Conservation (phyloP, 768 basidiomycete species). For the Dioszegia aurantiaca region DNA sequence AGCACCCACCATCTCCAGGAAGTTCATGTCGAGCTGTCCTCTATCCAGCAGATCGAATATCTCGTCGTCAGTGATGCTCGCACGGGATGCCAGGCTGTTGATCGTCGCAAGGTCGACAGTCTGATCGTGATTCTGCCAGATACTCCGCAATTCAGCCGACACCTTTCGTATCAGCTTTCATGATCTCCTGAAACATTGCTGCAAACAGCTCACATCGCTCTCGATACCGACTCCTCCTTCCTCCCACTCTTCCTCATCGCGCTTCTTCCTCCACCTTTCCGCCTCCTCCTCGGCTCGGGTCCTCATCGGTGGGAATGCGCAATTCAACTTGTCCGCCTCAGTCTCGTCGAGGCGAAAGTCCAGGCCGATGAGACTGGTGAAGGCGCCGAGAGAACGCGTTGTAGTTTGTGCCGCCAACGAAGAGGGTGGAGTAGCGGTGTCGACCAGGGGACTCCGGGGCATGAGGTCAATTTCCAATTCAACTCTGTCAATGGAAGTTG, state of each 20-base stretch:
- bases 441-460: constrained; percentile 6
- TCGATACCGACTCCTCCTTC: not conserved
- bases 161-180: not conserved
- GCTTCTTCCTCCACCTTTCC: not conserved
- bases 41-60: not conserved
- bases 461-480: constrained; percentile 7
- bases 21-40: not conserved
- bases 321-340: not conserved
- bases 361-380: not conserved
- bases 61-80: not conserved
- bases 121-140: not conserved
- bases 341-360: not conserved
- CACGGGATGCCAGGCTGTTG: not conserved
- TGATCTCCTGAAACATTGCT: too few relatives aligned
- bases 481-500: not conserved
- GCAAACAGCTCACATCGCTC: not conserved
- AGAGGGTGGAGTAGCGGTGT: not conserved
- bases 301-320: constrained; percentile 5
- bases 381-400: not conserved
- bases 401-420: not conserved
- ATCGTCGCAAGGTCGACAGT: not conserved
- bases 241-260: constrained; percentile 2
- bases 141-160: not conserved
- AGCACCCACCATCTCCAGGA: not conserved
- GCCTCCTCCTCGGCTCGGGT: not conserved